phyloP scores from a whole-genome alignment of 345 rosid genomes.

The Hibiscus syriacus region DNA sequence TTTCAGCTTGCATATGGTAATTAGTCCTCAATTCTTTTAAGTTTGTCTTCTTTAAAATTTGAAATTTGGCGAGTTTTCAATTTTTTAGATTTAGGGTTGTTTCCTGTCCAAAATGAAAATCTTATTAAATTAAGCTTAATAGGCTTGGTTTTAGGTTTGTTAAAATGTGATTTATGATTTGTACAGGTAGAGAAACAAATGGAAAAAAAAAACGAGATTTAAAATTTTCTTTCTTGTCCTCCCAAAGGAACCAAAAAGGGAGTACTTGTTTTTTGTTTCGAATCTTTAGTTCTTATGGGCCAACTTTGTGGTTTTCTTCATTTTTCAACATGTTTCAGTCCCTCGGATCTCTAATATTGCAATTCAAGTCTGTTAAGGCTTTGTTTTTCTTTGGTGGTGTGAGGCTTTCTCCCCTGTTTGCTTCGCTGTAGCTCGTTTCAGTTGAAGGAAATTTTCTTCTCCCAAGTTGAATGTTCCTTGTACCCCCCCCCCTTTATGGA shows the following conservation, averaged over 20 bases:
- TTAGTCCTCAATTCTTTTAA: background rate
- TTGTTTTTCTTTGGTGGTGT: background rate
- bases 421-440: background rate
- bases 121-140: background rate
- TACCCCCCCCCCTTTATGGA: background rate
- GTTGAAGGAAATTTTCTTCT: background rate
- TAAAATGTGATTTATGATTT: slow-evolving; percentile 4
- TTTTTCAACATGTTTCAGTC: background rate
- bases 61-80: background rate
- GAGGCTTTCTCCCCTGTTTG: background rate
- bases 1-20: background rate
- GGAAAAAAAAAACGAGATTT: background rate
- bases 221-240: background rate
- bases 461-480: background rate
- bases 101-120: background rate
- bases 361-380: background rate
- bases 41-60: slow-evolving; percentile 16
- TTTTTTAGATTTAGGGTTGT: slow-evolving; percentile 9
- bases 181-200: background rate
- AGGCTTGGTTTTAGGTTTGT: background rate
- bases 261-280: background rate
- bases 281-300: background rate
- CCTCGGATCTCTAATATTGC: slow-evolving; percentile 9
- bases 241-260: background rate
- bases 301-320: background rate